These are phyloP conservation scores for Lactarius sp. DNA, from an alignment of 768 basidiomycete genomes.

Conservation along the genomic window DNA sequence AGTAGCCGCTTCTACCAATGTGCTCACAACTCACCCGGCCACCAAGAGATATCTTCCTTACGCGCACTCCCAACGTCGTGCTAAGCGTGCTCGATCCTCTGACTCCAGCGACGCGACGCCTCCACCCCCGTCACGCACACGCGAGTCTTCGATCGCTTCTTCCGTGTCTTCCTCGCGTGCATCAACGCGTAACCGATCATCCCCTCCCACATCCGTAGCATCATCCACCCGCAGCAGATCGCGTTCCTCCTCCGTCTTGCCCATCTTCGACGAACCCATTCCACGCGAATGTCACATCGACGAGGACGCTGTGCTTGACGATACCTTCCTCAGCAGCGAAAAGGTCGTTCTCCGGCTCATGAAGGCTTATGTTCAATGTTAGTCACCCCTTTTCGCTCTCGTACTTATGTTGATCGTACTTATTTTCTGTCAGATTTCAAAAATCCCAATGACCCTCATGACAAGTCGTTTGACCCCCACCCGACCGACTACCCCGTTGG, in stretches of 20 bases:
- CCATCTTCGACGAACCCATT: conserved; percentile 36
- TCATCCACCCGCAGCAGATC: conserved; percentile 44
- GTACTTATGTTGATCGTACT: background rate
- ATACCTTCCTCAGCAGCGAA: conserved; percentile 57
- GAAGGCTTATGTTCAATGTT: conserved; percentile 67
- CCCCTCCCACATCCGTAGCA: conserved; percentile 27
- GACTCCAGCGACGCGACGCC: conserved; percentile 22
- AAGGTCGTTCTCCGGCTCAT: conserved; percentile 55
- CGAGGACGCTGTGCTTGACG: conserved; percentile 50
- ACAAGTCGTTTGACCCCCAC: conserved; percentile 59
- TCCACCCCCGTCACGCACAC: conserved; percentile 3
- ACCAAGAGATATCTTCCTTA: conserved; percentile 5
- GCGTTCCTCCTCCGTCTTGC: conserved; percentile 56
- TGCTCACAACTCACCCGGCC: background rate
- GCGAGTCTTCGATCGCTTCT: conserved; percentile 24
- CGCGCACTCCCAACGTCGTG: background rate
- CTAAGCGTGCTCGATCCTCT: conserved; percentile 24
- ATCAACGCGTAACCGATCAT: conserved; percentile 28
- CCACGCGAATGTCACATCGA: conserved; percentile 47
- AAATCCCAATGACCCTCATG: conserved; percentile 58
- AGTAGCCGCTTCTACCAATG: background rate
- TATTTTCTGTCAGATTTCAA: conserved; percentile 50
- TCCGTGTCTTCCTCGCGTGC: conserved; percentile 24
- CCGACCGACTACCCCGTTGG: conserved; percentile 55
- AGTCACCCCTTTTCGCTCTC: conserved; percentile 30